These are phyloP conservation scores for Puccinia brachypodii DNA, from an alignment of 1,284 basidiomycete genomes.

Conservation along the genomic window DNA sequence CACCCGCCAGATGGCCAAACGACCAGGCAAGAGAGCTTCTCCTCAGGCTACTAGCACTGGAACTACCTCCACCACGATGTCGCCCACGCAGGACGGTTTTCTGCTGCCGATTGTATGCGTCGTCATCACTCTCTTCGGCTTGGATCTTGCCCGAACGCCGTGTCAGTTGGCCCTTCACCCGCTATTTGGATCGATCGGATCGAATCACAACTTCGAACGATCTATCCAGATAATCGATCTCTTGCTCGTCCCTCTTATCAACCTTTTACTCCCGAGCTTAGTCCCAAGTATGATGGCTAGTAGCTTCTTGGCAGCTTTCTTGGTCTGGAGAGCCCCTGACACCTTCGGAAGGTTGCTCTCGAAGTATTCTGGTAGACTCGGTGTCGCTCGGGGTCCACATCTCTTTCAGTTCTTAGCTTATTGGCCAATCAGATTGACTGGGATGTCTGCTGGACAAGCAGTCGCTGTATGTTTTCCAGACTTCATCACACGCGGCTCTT, in stretches of 20 bases:
- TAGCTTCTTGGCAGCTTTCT: slow-evolving; percentile 12
- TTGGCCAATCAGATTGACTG: slow-evolving; percentile 35
- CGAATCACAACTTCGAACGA: not conserved
- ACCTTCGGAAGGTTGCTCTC: not conserved
- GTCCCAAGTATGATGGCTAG: not conserved
- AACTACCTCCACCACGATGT: not conserved
- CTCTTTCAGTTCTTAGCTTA: slow-evolving; percentile 23
- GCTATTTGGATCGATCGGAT: slow-evolving; percentile 27
- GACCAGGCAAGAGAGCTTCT: not conserved
- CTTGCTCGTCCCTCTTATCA: slow-evolving; percentile 8
- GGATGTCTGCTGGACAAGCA: not conserved
- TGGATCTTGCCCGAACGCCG: not conserved
- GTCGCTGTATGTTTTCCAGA: not conserved
- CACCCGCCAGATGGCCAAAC: slow-evolving; percentile 13
- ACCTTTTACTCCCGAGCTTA: not conserved
- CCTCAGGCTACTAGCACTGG: not conserved
- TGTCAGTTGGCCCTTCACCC: slow-evolving; percentile 28
- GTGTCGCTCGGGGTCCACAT: not conserved
- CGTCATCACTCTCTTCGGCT: slow-evolving; percentile 9
- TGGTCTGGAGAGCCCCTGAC: slow-evolving; percentile 27
- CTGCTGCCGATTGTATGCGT: not conserved
- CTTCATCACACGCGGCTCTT: not conserved
- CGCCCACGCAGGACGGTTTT: not conserved
- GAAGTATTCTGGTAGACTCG: not conserved
- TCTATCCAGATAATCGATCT: slow-evolving; percentile 10